phyloP scores from a whole-genome alignment of 768 basidiomycete species.

The Leccinum incarnatum region DNA sequence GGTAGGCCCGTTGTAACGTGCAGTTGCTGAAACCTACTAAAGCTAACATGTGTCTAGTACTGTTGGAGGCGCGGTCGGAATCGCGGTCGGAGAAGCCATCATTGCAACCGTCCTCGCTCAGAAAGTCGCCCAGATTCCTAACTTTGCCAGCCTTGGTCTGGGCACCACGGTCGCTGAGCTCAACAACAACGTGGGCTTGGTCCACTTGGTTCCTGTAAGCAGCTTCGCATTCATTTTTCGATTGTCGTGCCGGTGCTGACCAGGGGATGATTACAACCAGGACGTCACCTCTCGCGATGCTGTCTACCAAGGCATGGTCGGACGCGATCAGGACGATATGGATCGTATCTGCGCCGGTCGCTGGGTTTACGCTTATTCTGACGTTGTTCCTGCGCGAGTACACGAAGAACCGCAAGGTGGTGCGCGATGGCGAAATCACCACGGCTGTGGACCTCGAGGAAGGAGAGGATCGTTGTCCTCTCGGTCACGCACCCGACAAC shows the following conservation, averaged over 20 bases:
- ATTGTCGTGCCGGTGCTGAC: not conserved
- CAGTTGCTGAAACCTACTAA: not conserved
- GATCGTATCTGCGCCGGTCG: slow-evolving; percentile 58
- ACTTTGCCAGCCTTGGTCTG: slow-evolving; percentile 22
- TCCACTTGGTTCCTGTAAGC: slow-evolving; percentile 35
- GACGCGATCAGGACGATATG: slow-evolving; percentile 62
- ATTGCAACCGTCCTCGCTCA: slow-evolving; percentile 50
- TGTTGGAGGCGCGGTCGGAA: slow-evolving; percentile 74
- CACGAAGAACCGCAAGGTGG: slow-evolving; percentile 51
- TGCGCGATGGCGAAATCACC: slow-evolving; percentile 34
- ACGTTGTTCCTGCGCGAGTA: slow-evolving; percentile 58
- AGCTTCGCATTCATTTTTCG: not conserved
- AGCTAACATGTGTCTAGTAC: slow-evolving; percentile 39
- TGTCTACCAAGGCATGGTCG: slow-evolving; percentile 60
- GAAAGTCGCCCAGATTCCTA: slow-evolving; percentile 35
- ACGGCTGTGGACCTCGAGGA: slow-evolving; percentile 32
- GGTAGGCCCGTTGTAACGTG: slow-evolving; percentile 36
- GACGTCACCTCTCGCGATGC: slow-evolving; percentile 47
- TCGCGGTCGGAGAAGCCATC: slow-evolving; percentile 71
- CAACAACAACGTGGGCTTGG: slow-evolving; percentile 43
- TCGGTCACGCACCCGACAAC: no score
- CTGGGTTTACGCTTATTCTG: slow-evolving; percentile 50
- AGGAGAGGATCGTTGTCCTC: not conserved
- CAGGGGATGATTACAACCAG: slow-evolving; percentile 27
- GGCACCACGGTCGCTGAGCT: slow-evolving; percentile 44